Conservation (phyloP, 768 basidiomycete genomes). For the Pluteus cervinus region DNA sequence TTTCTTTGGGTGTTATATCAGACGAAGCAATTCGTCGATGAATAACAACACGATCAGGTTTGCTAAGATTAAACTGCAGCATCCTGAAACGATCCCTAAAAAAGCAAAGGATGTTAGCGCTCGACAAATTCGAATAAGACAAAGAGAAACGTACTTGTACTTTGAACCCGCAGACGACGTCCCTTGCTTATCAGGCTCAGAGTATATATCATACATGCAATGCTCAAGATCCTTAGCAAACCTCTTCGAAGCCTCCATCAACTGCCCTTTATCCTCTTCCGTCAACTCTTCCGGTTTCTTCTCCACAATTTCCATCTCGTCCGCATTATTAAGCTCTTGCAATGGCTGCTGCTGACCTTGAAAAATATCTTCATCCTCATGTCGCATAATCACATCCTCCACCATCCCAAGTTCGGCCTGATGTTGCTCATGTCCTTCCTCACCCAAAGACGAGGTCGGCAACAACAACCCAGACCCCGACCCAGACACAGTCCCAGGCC, state of each 20-base stretch:
- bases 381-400: too few species aligned
- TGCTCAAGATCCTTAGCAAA: constrained; percentile 73
- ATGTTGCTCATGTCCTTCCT: constrained; percentile 8
- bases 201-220: constrained; percentile 68
- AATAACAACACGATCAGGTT: constrained; percentile 72
- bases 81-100: constrained; percentile 85
- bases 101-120: constrained; percentile 10
- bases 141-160: constrained; percentile 58
- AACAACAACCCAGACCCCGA: too few species aligned
- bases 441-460: constrained; percentile 20
- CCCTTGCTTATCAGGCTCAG: constrained; percentile 71
- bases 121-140: constrained; percentile 1
- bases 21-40: constrained; percentile 72
- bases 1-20: constrained; percentile 60
- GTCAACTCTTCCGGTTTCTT: constrained; percentile 50
- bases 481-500: too few species aligned
- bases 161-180: constrained; percentile 60
- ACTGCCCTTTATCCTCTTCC: constrained; percentile 50
- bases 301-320: constrained; percentile 22
- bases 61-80: constrained; percentile 82
- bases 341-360: too few species aligned
- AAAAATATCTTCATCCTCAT: too few species aligned
- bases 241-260: constrained; percentile 51
- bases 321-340: too few species aligned
- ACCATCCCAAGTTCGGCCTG: too few species aligned